Conservation (phyloP, 1,284 basidiomycete species). For the Rhodotorula glutinis region DNA sequence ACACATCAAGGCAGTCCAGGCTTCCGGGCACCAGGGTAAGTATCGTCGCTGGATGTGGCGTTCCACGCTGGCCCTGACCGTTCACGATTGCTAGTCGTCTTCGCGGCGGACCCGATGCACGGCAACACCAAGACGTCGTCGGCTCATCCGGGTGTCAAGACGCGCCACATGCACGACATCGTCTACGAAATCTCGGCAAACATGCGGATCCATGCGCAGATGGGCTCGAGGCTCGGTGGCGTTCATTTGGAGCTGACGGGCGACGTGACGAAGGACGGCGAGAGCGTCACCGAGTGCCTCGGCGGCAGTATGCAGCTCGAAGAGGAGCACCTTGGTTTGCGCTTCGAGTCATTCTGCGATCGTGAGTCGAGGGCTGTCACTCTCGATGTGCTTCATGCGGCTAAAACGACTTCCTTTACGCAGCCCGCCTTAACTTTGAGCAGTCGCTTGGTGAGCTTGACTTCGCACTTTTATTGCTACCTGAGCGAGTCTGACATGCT, state of each 20-base stretch:
- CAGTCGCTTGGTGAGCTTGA: constrained; percentile 50
- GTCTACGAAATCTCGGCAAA: constrained; percentile 80
- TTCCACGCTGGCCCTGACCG: background rate
- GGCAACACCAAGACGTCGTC: constrained; percentile 72
- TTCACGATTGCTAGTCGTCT: constrained; percentile 61
- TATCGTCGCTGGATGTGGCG: background rate
- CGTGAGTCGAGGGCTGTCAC: constrained; percentile 39
- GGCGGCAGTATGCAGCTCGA: constrained; percentile 58
- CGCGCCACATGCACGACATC: constrained; percentile 85
- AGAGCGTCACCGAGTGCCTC: constrained; percentile 70
- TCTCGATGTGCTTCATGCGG: background rate
- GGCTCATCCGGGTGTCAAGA: constrained; percentile 58
- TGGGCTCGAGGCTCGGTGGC: constrained; percentile 77
- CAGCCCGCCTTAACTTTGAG: constrained; percentile 55
- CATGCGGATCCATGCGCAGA: constrained; percentile 71
- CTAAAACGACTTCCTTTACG: constrained; percentile 18
- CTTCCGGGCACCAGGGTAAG: constrained; percentile 64
- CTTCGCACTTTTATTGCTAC: too few species aligned
- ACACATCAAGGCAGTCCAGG: constrained; percentile 80
- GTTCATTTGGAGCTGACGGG: constrained; percentile 96
- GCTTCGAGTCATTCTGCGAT: constrained; percentile 55
- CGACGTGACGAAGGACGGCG: constrained; percentile 87
- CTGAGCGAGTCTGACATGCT: background rate
- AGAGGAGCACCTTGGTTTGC: constrained; percentile 55
- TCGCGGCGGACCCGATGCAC: constrained; percentile 98